phyloP scores from a whole-genome alignment of 148 eudicot species.

The Rhododendron molle region DNA sequence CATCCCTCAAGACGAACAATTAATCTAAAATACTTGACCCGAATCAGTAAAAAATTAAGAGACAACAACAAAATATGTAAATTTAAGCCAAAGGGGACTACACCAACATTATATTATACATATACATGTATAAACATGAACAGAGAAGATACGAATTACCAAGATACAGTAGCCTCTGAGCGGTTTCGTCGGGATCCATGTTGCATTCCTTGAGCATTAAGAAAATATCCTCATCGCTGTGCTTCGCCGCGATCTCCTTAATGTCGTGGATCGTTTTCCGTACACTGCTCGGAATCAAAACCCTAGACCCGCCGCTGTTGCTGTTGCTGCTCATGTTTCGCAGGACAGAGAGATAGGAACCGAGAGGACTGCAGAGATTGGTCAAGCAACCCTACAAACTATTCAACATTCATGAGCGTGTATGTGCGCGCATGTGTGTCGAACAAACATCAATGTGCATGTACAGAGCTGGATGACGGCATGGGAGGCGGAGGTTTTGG shows the following conservation, averaged over 20 bases:
- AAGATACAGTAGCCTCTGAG: slow-evolving; percentile 39
- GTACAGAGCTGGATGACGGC: neutral
- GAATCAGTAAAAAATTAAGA: neutral
- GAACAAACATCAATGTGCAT: neutral
- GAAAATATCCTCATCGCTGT: slow-evolving; percentile 44
- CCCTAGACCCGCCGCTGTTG: slow-evolving; percentile 27
- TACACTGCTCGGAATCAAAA: slow-evolving; percentile 25
- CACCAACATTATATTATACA: neutral
- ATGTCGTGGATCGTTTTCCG: slow-evolving; percentile 35
- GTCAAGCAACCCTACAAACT: neutral
- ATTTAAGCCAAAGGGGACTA: neutral
- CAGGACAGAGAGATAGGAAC: neutral
- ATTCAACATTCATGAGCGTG: neutral
- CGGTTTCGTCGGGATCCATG: slow-evolving; percentile 48
- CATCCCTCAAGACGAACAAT: neutral
- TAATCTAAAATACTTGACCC: neutral
- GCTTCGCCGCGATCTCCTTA: slow-evolving; percentile 44
- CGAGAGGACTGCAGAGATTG: neutral
- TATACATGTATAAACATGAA: neutral
- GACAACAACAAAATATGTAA: neutral
- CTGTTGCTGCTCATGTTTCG: slow-evolving; percentile 27
- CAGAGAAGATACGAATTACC: slow-evolving; percentile 18
- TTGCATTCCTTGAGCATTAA: slow-evolving; percentile 44
- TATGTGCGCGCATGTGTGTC: neutral
- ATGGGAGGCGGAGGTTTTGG: neutral